phyloP scores from a whole-genome alignment of 352 stramenopile species.

The Phytophthora quininea region DNA sequence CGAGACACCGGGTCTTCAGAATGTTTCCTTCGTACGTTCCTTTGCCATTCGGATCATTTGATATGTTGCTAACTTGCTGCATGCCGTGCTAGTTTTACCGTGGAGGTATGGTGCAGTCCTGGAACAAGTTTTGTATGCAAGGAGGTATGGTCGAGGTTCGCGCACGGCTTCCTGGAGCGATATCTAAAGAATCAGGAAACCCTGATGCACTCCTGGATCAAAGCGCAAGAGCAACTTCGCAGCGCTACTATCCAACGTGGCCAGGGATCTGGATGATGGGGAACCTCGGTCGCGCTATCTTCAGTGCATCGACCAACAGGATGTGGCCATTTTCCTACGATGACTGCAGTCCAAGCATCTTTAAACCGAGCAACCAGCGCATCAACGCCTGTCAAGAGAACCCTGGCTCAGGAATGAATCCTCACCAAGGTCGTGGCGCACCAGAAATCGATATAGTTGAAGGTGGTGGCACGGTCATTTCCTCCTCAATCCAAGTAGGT shows the following conservation, averaged over 20 bases:
- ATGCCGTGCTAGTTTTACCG: constrained; percentile 40
- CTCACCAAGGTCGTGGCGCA: constrained; percentile 81
- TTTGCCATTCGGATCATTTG: constrained; percentile 7
- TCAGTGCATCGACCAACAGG: constrained; percentile 89
- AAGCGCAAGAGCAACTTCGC: constrained; percentile 35
- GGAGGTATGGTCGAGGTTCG: constrained; percentile 89
- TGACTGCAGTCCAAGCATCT: constrained; percentile 64
- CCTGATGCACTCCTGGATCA: constrained; percentile 43
- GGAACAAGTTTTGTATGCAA: constrained; percentile 95
- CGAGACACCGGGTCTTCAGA: constrained; percentile 38
- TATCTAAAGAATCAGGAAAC: constrained; percentile 46
- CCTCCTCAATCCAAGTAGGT: constrained; percentile 70
- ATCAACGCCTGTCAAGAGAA: constrained; percentile 86
- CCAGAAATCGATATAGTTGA: constrained; percentile 95
- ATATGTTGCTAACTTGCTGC: constrained; percentile 1
- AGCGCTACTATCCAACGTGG: constrained; percentile 77
- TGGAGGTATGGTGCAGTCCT: constrained; percentile 92
- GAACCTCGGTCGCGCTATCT: constrained; percentile 93
- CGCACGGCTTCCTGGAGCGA: constrained; percentile 74
- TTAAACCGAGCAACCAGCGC: constrained; percentile 45
- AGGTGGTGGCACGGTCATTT: constrained; percentile 80
- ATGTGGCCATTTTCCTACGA: constrained; percentile 96
- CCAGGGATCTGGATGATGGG: constrained; percentile 95
- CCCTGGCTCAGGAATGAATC: constrained; percentile 91
- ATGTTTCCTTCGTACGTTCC: constrained; percentile 46